Conservation (phyloP, 768 basidiomycete species). For the Lactarius vividus region DNA sequence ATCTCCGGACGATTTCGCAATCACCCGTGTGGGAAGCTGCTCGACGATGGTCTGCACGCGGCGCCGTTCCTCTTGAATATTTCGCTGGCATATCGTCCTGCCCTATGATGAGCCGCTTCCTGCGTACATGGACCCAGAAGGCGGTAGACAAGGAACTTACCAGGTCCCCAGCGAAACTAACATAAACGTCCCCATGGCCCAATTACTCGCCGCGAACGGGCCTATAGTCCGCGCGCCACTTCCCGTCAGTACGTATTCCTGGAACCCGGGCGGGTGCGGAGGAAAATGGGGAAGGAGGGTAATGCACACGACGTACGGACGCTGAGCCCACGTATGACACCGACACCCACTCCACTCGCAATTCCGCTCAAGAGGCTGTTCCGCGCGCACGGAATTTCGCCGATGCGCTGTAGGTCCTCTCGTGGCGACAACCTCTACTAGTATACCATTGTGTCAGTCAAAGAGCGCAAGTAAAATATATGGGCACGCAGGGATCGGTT, state of each 20-base stretch:
- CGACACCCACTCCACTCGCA: constrained; percentile 75
- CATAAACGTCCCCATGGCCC: constrained; percentile 75
- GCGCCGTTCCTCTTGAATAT: constrained; percentile 51
- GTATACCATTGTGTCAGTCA: constrained; percentile 29
- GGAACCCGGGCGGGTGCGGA: neutral
- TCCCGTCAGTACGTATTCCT: neutral
- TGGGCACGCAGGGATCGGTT: neutral
- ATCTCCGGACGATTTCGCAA: constrained; percentile 40
- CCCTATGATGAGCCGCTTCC: neutral
- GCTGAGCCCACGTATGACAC: constrained; percentile 66
- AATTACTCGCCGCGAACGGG: constrained; percentile 66
- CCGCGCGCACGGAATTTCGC: constrained; percentile 73
- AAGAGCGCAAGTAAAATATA: neutral
- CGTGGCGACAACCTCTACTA: constrained; percentile 44
- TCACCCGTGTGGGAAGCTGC: constrained; percentile 53
- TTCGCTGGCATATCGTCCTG: constrained; percentile 66
- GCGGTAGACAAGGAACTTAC: constrained; percentile 42
- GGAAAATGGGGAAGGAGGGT: neutral
- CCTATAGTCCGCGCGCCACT: constrained; percentile 37
- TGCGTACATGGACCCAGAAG: neutral
- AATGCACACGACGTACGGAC: constrained; percentile 45
- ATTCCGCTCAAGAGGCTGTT: constrained; percentile 75
- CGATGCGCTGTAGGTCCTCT: constrained; percentile 59
- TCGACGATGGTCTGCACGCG: constrained; percentile 58
- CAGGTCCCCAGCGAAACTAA: constrained; percentile 66